Conservation (phyloP, 805 yeast genomes). For the Barnettozyma botsteinii region DNA sequence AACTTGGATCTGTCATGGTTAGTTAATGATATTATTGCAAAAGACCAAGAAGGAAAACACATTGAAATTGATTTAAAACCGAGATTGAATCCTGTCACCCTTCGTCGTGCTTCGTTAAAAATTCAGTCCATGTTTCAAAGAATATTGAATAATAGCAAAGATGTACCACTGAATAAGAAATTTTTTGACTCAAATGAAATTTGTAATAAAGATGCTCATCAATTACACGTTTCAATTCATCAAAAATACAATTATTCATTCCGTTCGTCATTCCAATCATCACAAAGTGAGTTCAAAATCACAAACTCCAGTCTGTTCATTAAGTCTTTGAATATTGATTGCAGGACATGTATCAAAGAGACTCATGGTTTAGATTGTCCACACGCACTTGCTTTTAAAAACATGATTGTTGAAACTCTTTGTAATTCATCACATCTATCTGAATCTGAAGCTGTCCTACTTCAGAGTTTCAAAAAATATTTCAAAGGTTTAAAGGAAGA, state of each 20-base stretch:
- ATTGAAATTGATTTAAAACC: background rate
- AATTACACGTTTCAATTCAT: background rate
- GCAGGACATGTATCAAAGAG: background rate
- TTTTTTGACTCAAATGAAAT: background rate
- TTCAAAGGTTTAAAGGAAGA: too few relatives aligned
- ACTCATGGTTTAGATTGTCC: background rate
- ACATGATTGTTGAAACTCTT: background rate
- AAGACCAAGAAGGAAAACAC: background rate
- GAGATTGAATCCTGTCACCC: too few relatives aligned
- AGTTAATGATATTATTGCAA: background rate
- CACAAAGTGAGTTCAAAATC: background rate
- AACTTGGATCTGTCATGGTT: background rate
- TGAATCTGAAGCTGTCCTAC: too few relatives aligned
- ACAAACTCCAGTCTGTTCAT: background rate
- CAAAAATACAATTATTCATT: background rate
- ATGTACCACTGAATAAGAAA: background rate
- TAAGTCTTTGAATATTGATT: background rate
- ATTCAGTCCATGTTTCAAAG: background rate
- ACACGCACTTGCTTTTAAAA: background rate
- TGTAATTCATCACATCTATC: too few relatives aligned
- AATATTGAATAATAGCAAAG: background rate
- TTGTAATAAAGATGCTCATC: background rate
- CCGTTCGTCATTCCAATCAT: background rate
- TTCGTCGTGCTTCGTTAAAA: too few relatives aligned
- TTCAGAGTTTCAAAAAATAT: too few relatives aligned